Conservation (phyloP, 2,329 filamentous ascomycete species). For the Aspergillus ibericus region DNA sequence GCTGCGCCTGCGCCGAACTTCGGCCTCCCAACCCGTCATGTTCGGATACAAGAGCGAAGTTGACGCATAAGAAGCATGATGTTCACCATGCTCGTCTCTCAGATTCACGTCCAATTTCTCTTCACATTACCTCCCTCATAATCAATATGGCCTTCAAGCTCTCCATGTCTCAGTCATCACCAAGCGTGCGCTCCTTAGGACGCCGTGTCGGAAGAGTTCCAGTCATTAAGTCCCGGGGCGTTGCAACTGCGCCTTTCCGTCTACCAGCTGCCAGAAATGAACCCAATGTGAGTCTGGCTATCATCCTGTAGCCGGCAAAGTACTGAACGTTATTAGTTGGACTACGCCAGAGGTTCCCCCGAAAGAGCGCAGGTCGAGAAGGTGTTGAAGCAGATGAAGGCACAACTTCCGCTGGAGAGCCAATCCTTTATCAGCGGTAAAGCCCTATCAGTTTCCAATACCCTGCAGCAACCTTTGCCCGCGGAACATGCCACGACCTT, state of each 20-base stretch:
- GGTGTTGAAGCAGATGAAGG: conserved; percentile 32
- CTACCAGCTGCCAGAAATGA: conserved; percentile 35
- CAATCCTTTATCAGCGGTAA: conserved; percentile 31
- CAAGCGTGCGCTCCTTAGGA: conserved; percentile 7
- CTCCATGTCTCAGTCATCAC: background rate
- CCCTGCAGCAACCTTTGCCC: conserved; percentile 30
- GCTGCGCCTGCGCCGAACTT: background rate
- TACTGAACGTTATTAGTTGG: conserved; percentile 14
- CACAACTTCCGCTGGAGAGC: conserved; percentile 36
- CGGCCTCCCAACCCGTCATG: background rate
- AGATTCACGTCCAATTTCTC: background rate
- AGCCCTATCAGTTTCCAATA: conserved; percentile 23
- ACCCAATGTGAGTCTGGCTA: conserved; percentile 34
- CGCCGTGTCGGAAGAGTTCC: conserved; percentile 9
- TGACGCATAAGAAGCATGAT: background rate
- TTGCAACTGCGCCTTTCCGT: conserved; percentile 31
- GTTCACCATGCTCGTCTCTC: background rate
- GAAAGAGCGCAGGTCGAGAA: conserved; percentile 36
- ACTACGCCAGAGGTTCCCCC: conserved; percentile 30
- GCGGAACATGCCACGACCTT: conserved; percentile 55
- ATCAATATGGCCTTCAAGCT: conserved; percentile 7
- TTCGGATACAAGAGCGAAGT: background rate
- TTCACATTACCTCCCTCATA: background rate
- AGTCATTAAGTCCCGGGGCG: conserved; percentile 18
- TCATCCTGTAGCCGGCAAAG: background rate